Conservation (phyloP, 2,329 filamentous ascomycete genomes). For the Aspergillus calidoustus region DNA sequence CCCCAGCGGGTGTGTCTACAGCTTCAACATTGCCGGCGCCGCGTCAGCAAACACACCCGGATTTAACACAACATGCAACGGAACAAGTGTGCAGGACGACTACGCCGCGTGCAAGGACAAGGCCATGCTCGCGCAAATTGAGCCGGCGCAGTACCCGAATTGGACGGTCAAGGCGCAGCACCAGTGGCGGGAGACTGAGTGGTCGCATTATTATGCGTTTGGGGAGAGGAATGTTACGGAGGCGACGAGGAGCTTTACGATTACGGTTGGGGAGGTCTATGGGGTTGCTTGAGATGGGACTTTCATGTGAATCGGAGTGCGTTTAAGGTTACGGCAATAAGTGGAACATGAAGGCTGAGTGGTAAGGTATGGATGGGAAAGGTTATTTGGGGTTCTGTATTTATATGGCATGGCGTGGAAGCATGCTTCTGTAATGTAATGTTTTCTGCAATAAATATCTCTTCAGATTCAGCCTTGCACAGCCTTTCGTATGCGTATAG, state of each 20-base stretch:
- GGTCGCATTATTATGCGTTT: constrained; percentile 24
- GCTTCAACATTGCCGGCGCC: constrained; percentile 36
- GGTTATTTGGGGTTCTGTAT: not conserved
- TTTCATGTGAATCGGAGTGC: not conserved
- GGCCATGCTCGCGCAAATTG: constrained; percentile 29
- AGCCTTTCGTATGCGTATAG: not conserved
- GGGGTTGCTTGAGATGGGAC: constrained; percentile 30
- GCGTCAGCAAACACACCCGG: constrained; percentile 35
- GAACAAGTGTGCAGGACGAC: constrained; percentile 28
- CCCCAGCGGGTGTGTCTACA: constrained; percentile 38
- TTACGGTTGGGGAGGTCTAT: constrained; percentile 29
- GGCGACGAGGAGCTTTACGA: constrained; percentile 25
- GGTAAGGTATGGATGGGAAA: not conserved
- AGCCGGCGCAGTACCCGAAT: constrained; percentile 22
- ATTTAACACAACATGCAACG: constrained; percentile 42
- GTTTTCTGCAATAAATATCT: not conserved
- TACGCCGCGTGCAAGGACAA: constrained; percentile 29
- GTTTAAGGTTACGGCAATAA: not conserved
- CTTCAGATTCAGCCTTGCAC: not conserved
- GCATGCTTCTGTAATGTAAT: constrained; percentile 3
- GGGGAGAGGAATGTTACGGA: constrained; percentile 32
- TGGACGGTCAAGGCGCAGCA: constrained; percentile 37
- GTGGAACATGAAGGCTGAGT: not conserved
- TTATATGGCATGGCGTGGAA: not conserved
- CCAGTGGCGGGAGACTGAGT: constrained; percentile 27